Evolutionary conservation across 169 alveolate species (phyloP), one percentile per base, ranked within the genome.

Genomic region (Plasmodium gaboni): DNA sequence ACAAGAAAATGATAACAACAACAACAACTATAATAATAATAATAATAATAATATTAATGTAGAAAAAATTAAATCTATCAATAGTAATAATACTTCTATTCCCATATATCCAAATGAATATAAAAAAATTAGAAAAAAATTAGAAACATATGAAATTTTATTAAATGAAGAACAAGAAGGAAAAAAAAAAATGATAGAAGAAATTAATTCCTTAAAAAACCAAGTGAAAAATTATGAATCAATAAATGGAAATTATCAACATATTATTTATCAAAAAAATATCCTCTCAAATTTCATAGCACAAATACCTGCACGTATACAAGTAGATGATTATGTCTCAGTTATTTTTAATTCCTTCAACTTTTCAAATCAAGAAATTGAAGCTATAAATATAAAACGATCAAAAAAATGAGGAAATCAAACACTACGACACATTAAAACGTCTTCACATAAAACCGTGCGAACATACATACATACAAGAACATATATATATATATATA

Each of bases 61-160:
- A 9, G 60, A 74, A 13, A 74, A 74, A 32, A 24, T 28, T 19
- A 63, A 55, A 22, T 7, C 48, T 0, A 32, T 32, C 7, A 32
- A 5, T 32, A 42, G 28, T 15, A 60, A 51, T 3, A 32, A 17
- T 17, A 65, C 76, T 10, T 64, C 50, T 3, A 78, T 78, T 48
- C 89, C 89, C 3, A 78, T 78, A 22, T 78, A 78, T n/a, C 89
- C 89, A 48, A 63, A 78, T 57, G 89, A 78, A 48, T 78, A 78
- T n/a, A 78, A 78, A 65, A 78, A 78, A 51, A 64, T 78, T 2
- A 55, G 57, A 50, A 78, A 78, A 78, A 78, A 78, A 44, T 57
- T 78, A 7, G 89, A 78, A n/a, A 59, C 67, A n/a, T 78, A 78
- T 15, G 89, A 78, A 51, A 22, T 64, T 42, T 10, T 78, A 6